phyloP scores from a whole-genome alignment of 305 asterid genomes.

The Solanum chacoense region DNA sequence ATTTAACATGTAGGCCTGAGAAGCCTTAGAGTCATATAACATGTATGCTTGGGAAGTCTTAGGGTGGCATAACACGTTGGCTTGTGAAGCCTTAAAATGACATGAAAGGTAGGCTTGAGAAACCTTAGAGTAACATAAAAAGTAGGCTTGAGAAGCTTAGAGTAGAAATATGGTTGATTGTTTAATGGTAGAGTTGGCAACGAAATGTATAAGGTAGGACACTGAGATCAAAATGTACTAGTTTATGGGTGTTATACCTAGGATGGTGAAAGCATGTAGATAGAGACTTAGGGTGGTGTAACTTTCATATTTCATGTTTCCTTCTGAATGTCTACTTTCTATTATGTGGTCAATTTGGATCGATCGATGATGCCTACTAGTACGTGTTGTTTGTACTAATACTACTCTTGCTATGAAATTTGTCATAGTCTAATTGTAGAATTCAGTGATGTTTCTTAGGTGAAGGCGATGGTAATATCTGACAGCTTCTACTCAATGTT shows the following conservation, averaged over 20 bases:
- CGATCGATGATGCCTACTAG: background rate
- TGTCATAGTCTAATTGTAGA: accelerated
- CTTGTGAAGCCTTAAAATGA: too few species aligned
- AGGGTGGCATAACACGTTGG: too few species aligned
- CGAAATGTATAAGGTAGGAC: background rate
- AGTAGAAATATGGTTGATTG: background rate
- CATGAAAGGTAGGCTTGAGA: background rate
- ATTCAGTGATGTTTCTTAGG: background rate
- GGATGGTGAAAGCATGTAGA: background rate
- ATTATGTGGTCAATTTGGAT: background rate
- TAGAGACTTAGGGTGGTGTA: background rate
- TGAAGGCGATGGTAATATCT: background rate
- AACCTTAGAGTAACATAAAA: background rate
- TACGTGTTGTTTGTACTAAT: background rate
- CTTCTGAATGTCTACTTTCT: background rate
- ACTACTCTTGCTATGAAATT: too few species aligned
- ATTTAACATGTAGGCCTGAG: too few species aligned
- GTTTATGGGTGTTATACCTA: background rate
- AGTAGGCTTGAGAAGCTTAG: background rate
- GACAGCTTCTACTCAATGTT: background rate
- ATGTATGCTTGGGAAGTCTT: too few species aligned
- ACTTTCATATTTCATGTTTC: background rate
- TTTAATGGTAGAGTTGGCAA: background rate
- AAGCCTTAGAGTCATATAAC: too few species aligned
- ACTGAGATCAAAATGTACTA: background rate